These are phyloP conservation scores for Chalciporus sphaerocephalus DNA, from an alignment of 768 basidiomycete species.

Conservation along the genomic window DNA sequence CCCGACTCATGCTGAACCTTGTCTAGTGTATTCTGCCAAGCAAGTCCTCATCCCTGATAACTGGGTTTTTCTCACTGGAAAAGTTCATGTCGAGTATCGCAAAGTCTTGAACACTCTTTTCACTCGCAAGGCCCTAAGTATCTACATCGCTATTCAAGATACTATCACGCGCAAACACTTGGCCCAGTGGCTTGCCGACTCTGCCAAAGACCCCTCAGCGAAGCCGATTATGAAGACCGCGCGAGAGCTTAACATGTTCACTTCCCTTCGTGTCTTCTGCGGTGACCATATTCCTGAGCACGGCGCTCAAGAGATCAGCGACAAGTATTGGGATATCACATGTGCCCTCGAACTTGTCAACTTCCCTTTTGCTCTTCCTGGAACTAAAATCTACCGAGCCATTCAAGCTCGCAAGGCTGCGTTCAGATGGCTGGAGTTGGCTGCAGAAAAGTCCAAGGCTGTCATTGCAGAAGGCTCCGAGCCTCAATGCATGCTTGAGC, in stretches of 20 bases:
- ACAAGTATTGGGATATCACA: conserved; percentile 96
- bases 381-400: conserved; percentile 94
- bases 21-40: conserved; percentile 90
- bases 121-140: conserved; percentile 90
- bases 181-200: conserved; percentile 61
- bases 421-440: conserved; percentile 72
- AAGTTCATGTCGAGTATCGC: conserved; percentile 89
- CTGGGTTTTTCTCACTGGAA: conserved; percentile 98
- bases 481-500: conserved; percentile 87
- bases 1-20: conserved; percentile 87
- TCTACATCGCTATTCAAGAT: conserved; percentile 85
- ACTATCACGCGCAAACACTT: conserved; percentile 74
- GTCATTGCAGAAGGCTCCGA: conserved; percentile 77
- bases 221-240: conserved; percentile 84
- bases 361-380: conserved; percentile 92
- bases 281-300: conserved; percentile 83
- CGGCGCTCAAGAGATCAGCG: conserved; percentile 75
- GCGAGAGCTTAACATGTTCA: conserved; percentile 94
- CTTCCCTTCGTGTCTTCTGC: conserved; percentile 93
- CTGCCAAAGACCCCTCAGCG: conserved; percentile 43
- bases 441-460: conserved; percentile 74
- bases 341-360: conserved; percentile 96
- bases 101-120: conserved; percentile 87
- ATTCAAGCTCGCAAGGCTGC: conserved; percentile 87
- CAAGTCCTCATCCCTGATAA: conserved; percentile 79